phyloP scores from a whole-genome alignment of 352 stramenopile genomes.

The Phytophthora litchii region DNA sequence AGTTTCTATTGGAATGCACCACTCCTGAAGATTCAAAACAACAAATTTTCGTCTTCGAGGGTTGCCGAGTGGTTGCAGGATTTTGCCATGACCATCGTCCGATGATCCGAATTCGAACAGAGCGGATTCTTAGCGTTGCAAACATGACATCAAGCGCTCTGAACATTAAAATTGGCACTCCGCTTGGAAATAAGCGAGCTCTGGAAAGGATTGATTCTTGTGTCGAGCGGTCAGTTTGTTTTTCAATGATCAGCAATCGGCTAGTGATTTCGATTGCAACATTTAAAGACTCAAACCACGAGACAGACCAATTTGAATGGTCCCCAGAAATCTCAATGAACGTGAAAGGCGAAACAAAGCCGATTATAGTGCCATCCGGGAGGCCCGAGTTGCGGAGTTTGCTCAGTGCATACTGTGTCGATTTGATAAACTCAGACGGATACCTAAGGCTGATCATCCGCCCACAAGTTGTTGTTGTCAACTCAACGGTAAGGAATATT shows the following conservation, averaged over 20 bases:
- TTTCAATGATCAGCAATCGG: conserved; percentile 24
- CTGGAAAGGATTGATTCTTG: conserved; percentile 26
- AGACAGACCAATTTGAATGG: conserved; percentile 21
- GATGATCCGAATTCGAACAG: conserved; percentile 41
- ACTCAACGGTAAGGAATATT: conserved; percentile 51
- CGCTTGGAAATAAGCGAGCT: conserved; percentile 15
- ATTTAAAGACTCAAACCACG: conserved; percentile 4
- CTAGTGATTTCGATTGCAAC: conserved; percentile 36
- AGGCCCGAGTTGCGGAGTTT: conserved; percentile 17
- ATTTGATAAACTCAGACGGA: conserved; percentile 40
- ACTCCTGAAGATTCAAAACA: conserved; percentile 23
- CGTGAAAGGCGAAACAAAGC: conserved; percentile 42
- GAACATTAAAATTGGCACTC: conserved; percentile 23
- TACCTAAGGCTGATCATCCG: conserved; percentile 47
- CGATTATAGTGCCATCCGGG: conserved; percentile 27
- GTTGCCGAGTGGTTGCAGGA: conserved; percentile 33
- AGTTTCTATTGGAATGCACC: conserved; percentile 29
- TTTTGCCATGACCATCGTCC: conserved; percentile 18
- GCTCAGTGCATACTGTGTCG: conserved; percentile 40
- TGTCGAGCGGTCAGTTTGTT: conserved; percentile 30
- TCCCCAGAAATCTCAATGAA: conserved; percentile 37
- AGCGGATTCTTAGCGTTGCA: conserved; percentile 40
- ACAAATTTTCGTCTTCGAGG: conserved; percentile 43
- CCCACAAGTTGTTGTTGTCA: conserved; percentile 60
- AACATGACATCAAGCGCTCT: conserved; percentile 37